Conservation (phyloP, 2,329 filamentous ascomycete species). For the Lasiodiplodia theobromae region DNA sequence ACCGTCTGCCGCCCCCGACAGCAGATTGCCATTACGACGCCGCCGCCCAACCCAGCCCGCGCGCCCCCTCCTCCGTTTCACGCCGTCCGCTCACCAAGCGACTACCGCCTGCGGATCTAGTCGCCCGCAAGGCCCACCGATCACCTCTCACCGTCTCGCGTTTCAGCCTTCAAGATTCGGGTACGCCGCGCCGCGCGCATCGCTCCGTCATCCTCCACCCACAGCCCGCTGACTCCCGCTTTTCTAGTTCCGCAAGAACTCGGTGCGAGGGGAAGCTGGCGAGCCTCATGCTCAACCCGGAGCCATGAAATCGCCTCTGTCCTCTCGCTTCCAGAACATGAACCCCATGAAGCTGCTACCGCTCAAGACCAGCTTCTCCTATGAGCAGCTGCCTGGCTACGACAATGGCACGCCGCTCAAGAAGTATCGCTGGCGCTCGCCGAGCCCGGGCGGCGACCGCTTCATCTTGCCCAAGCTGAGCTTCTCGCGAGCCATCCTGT, state of each 20-base stretch:
- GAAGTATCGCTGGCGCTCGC: conserved; percentile 50
- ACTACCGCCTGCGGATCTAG: conserved; percentile 33
- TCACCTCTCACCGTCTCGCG: conserved; percentile 34
- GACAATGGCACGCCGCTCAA: conserved; percentile 45
- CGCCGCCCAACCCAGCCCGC: conserved; percentile 22
- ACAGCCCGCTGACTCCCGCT: conserved; percentile 8
- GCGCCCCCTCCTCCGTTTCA: conserved; percentile 28
- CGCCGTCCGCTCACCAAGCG: conserved; percentile 22
- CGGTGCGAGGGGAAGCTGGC: conserved; percentile 29
- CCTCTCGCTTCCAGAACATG: conserved; percentile 45
- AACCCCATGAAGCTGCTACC: conserved; percentile 55
- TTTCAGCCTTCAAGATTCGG: conserved; percentile 30
- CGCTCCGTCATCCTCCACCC: conserved; percentile 8
- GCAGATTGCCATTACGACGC: conserved; percentile 30
- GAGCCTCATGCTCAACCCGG: conserved; percentile 34
- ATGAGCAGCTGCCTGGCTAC: conserved; percentile 54
- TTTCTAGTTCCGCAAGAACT: conserved; percentile 30
- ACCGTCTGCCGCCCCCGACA: conserved; percentile 28
- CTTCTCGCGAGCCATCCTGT: conserved; percentile 49
- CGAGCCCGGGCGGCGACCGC: conserved; percentile 39
- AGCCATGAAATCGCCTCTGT: conserved; percentile 32
- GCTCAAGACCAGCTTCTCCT: conserved; percentile 52
- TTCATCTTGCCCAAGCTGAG: conserved; percentile 42
- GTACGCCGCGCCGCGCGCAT: conserved; percentile 16
- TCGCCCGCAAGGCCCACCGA: conserved; percentile 30